Base-by-base conservation (phyloP, 2,329 filamentous ascomycete species). In the Xenoacremonium recifei region DNA sequence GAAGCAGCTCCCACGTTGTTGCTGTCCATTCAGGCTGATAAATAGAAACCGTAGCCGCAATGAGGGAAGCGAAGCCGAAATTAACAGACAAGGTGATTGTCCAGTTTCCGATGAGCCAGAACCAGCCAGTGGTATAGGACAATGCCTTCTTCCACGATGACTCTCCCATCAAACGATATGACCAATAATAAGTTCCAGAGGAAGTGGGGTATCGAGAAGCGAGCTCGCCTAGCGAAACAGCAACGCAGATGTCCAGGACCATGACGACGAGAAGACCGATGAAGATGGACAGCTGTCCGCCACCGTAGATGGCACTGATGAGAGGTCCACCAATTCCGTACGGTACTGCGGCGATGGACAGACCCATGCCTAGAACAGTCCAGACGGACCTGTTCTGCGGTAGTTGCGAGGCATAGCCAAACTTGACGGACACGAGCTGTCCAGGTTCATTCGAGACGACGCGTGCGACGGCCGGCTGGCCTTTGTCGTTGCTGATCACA, bases 71-170 rank as follows among this genome's bases (percentile, higher is more conserved):
- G 23, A 81, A 83, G 6, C 87, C 72, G 23, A 87, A 73, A 7
- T 84, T 84, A 43, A 81, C 84, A 1, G 81, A 84, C 21, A 84
- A 82, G 2, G 80, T 80, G 35, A 88, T 66, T 25, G 79, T 79
- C 52, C 85, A 82, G 80, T 84, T 87, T 31, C 82, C 84, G 23
- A 81, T 81, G 42, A 82, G 77, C 51, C 81, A 84, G 55, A 82
- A 84, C 84, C 84, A 88, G 29, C 84, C 84, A 2, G 83, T 86
- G 44, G 83, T 75, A 72, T 82, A 88, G 30, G 80, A 84, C 15
- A 86, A 73, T 25, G 80, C 63, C 1, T 79, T 78, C 20, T 77
- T 76, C 72, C 75, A 85, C 42, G 63, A 66, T 50, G 72, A 72
- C 64, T 78, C 80, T 39, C 76, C 73, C 50, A 87, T 72, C n/a